Evolutionary conservation across 768 basidiomycete genomes (phyloP).

Genomic region (Mycena venus): DNA sequence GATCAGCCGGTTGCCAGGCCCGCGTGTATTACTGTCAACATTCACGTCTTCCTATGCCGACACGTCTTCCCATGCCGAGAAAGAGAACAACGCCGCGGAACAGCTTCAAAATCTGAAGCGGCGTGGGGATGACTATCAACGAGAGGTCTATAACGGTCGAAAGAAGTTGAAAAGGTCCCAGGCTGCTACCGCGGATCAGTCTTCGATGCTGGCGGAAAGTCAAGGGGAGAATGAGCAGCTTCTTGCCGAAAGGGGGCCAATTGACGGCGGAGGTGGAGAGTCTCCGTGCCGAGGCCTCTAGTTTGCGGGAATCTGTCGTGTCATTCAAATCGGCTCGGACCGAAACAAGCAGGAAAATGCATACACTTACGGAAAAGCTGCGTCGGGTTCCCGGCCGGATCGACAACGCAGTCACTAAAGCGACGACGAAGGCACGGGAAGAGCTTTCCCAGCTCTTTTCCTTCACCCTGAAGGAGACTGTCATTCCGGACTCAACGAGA

Average conservation of each 20-base stretch:
- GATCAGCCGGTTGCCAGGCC: conserved; percentile 3
- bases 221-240: conserved; percentile 4
- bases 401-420: neutral
- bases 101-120: neutral
- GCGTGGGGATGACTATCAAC: conserved; percentile 2
- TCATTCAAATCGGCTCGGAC: conserved; percentile 2
- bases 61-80: neutral
- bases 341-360: neutral
- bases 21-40: conserved; percentile 10
- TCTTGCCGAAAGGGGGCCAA: neutral
- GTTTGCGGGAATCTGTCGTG: neutral
- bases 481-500: neutral
- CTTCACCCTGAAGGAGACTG: conserved; percentile 21
- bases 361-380: neutral
- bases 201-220: neutral
- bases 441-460: too few relatives aligned
- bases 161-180: conserved; percentile 15
- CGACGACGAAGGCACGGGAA: neutral
- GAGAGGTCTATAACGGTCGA: neutral
- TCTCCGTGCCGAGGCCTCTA: neutral
- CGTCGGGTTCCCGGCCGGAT: neutral
- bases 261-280: neutral
- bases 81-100: neutral
- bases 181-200: neutral
- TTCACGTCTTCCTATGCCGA: too few relatives aligned